These are phyloP conservation scores for Aspergillus sp. DNA, from an alignment of 2,329 filamentous ascomycete species.

Conservation along the genomic window DNA sequence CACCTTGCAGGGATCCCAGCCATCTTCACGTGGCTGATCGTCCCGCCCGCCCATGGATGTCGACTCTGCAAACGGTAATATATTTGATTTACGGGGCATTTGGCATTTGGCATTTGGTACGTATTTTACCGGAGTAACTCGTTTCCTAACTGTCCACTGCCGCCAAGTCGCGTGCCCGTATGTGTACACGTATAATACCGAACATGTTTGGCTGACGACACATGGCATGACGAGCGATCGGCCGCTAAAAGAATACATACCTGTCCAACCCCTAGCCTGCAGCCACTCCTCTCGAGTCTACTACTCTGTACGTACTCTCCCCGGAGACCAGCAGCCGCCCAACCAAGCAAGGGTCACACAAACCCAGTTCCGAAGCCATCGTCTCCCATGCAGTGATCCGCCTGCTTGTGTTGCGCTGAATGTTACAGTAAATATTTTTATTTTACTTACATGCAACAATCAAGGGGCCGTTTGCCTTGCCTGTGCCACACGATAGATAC, in stretches of 20 bases:
- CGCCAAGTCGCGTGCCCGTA: no score
- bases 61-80: no score
- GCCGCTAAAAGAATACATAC: neutral
- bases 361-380: neutral
- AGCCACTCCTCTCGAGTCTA: neutral
- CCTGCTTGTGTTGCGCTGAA: neutral
- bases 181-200: constrained; percentile 1
- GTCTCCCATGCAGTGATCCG: neutral
- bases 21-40: constrained; percentile 16
- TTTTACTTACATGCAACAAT: no score
- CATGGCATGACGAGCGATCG: no score
- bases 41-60: constrained; percentile 8
- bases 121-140: no score
- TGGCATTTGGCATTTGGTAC: no score
- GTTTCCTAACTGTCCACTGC: no score
- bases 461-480: no score
- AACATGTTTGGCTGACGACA: constrained; percentile 4
- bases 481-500: no score
- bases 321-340: neutral
- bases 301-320: neutral
- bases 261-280: neutral
- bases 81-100: no score
- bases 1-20: constrained; percentile 3
- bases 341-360: neutral
- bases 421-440: no score